These are phyloP conservation scores for Truncatella angustata DNA, from an alignment of 2,329 filamentous ascomycete species.

Conservation along the genomic window DNA sequence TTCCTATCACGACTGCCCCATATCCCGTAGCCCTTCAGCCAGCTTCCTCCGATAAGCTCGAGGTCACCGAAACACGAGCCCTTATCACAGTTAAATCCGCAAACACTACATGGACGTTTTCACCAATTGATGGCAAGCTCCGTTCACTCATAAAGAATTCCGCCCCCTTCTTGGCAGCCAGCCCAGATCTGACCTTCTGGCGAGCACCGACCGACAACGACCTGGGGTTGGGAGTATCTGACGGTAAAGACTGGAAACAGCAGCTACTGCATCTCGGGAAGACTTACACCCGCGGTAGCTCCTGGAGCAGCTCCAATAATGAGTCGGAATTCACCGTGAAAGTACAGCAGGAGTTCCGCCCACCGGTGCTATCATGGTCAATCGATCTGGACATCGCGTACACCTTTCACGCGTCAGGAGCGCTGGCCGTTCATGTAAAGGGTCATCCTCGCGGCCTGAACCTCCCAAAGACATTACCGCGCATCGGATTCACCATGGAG, in stretches of 20 bases:
- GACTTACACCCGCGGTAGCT: slow-evolving; percentile 30
- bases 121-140: slow-evolving; percentile 22
- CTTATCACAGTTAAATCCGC: slow-evolving; percentile 23
- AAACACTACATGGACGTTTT: slow-evolving; percentile 25
- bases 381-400: slow-evolving; percentile 52
- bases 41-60: slow-evolving; percentile 14
- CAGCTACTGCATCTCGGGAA: slow-evolving; percentile 41
- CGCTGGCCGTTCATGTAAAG: slow-evolving; percentile 47
- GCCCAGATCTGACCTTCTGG: slow-evolving; percentile 44
- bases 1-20: slow-evolving; percentile 15
- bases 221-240: slow-evolving; percentile 34
- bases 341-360: slow-evolving; percentile 52
- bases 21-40: slow-evolving; percentile 1
- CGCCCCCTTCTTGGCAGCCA: slow-evolving; percentile 20
- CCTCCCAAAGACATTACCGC: slow-evolving; percentile 56
- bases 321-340: slow-evolving; percentile 37
- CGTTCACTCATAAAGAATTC: slow-evolving; percentile 24
- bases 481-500: slow-evolving; percentile 56
- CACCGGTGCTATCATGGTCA: slow-evolving; percentile 62
- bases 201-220: slow-evolving; percentile 68
- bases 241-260: slow-evolving; percentile 56
- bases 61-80: slow-evolving; percentile 18
- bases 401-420: slow-evolving; percentile 45
- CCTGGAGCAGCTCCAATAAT: slow-evolving; percentile 21
- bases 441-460: slow-evolving; percentile 45